A percentile compares a stretch with the other conserved stretches of the same genome.
Conservation (phyloP, 2,329 filamentous ascomycete genomes). For the Ramularia endophylla region DNA sequence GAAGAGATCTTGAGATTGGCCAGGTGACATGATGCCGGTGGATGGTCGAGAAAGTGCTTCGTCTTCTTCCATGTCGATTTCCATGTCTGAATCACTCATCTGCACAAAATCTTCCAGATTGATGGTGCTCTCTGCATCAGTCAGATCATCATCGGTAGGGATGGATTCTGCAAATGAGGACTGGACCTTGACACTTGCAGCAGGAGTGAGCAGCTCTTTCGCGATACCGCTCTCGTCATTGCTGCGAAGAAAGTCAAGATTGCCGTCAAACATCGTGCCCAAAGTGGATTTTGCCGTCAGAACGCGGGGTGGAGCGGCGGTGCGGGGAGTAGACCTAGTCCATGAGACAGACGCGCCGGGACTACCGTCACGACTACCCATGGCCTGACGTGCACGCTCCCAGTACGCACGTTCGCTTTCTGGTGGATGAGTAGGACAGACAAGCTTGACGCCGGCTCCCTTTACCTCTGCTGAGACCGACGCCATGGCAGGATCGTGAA, state of each 20-base stretch:
- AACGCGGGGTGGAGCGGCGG: constrained; percentile 21
- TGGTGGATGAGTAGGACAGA: constrained; percentile 16
- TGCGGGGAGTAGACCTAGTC: constrained; percentile 15
- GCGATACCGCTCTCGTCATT: constrained; percentile 53
- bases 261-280: constrained; percentile 30
- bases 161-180: constrained; percentile 50
- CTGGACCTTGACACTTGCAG: constrained; percentile 32
- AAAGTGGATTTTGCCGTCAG: constrained; percentile 31
- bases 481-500: constrained; percentile 17
- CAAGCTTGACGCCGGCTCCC: constrained; percentile 18
- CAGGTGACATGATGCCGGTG: constrained; percentile 38
- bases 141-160: constrained; percentile 15
- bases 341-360: constrained; percentile 24
- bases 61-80: constrained; percentile 26
- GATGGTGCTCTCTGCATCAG: constrained; percentile 16
- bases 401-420: constrained; percentile 24
- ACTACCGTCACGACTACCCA: constrained; percentile 26
- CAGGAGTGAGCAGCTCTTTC: constrained; percentile 33
- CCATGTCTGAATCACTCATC: constrained; percentile 21
- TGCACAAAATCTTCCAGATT: constrained; percentile 26
- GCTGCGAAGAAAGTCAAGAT: constrained; percentile 61
- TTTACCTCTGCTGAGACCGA: constrained; percentile 15
- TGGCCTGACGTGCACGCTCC: constrained; percentile 23
- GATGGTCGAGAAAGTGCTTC: constrained; percentile 33
- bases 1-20: constrained; percentile 9